A percentile compares a stretch with the other conserved stretches of the same genome.
These are phyloP conservation scores for Scheffersomyces lignicola DNA, from an alignment of 1,139 yeast genomes.

Conservation along the genomic window DNA sequence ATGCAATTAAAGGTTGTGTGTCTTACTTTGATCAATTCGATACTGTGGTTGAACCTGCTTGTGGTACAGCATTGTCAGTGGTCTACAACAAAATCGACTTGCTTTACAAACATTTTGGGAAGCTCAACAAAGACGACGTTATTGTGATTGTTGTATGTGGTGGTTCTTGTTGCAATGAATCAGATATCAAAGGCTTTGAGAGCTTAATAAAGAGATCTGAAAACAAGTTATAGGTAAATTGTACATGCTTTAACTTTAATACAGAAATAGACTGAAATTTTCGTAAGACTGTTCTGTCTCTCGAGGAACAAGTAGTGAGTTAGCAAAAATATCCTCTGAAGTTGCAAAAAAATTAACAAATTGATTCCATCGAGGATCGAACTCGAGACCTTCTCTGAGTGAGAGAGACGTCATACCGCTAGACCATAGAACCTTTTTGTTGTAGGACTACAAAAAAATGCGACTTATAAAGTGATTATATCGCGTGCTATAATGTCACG, in stretches of 20 bases:
- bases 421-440: slow-evolving; percentile 35
- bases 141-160: slow-evolving; percentile 66
- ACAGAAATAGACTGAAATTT: too few species aligned
- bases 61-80: slow-evolving; percentile 67
- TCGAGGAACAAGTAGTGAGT: not conserved
- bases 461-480: too few species aligned
- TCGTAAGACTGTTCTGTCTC: too few species aligned
- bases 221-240: slow-evolving; percentile 12
- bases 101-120: slow-evolving; percentile 28
- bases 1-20: slow-evolving; percentile 53
- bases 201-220: slow-evolving; percentile 13
- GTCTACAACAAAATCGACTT: slow-evolving; percentile 41
- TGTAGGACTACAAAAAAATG: too few species aligned
- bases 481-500: too few species aligned
- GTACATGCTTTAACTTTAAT: too few species aligned
- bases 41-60: slow-evolving; percentile 68
- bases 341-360: slow-evolving; percentile 10
- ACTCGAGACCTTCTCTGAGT: slow-evolving; percentile 43
- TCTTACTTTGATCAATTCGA: slow-evolving; percentile 49
- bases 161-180: slow-evolving; percentile 47
- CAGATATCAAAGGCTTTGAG: slow-evolving; percentile 15
- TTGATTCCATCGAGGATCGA: slow-evolving; percentile 43
- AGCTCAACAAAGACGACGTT: slow-evolving; percentile 45
- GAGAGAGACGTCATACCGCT: slow-evolving; percentile 44
- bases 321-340: not conserved